These are phyloP conservation scores for Rhododendron ovatum DNA, from an alignment of 148 eudicot species.

Conservation along the genomic window DNA sequence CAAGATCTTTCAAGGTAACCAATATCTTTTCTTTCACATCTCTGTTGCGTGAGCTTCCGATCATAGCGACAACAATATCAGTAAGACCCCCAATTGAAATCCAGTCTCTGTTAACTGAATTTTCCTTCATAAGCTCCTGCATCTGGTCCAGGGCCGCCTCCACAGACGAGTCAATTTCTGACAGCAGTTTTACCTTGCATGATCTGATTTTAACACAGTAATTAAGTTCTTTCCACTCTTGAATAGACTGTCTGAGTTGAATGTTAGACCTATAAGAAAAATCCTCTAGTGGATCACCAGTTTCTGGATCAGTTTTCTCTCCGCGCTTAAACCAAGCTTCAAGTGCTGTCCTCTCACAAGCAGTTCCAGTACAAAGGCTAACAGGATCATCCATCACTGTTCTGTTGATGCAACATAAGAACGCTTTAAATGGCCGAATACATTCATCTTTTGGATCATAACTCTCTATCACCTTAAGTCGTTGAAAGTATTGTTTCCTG, in stretches of 20 bases:
- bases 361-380: slow-evolving; percentile 41
- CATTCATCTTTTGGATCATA: slow-evolving; percentile 24
- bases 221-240: slow-evolving; percentile 44
- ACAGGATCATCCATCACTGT: slow-evolving; percentile 43
- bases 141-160: slow-evolving; percentile 30
- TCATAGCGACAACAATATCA: slow-evolving; percentile 14
- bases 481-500: slow-evolving; percentile 29
- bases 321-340: slow-evolving; percentile 34
- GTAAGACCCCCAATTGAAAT: slow-evolving; percentile 36
- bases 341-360: slow-evolving; percentile 35
- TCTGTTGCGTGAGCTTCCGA: slow-evolving; percentile 13
- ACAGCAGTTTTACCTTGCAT: slow-evolving; percentile 27
- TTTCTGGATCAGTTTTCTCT: slow-evolving; percentile 36
- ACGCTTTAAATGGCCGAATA: slow-evolving; percentile 35
- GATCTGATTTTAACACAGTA: slow-evolving; percentile 33
- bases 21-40: slow-evolving; percentile 23
- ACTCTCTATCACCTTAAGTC: slow-evolving; percentile 30
- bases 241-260: slow-evolving; percentile 35
- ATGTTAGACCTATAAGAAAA: slow-evolving; percentile 29
- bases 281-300: slow-evolving; percentile 35
- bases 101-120: slow-evolving; percentile 39
- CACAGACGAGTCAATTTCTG: slow-evolving; percentile 13
- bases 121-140: slow-evolving; percentile 30
- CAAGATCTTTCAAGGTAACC: slow-evolving; percentile 23
- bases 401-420: slow-evolving; percentile 28